Conservation (phyloP, 2,329 filamentous ascomycete species). For the Aspergillus nomiae region DNA sequence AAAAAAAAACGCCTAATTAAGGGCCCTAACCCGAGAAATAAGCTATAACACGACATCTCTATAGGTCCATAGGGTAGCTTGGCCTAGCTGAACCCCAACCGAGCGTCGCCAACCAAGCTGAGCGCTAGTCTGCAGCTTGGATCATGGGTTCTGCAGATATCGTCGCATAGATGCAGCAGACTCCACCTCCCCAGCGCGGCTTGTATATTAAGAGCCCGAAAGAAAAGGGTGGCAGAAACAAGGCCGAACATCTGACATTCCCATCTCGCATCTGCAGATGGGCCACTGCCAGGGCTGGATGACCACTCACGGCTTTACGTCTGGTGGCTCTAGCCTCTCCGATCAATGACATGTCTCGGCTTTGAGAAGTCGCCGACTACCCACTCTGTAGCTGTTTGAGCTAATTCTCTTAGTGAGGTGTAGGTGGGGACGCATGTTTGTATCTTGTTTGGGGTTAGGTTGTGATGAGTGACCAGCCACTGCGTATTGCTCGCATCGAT, state of each 20-base stretch:
- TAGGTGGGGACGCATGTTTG: not conserved
- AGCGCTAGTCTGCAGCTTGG: not conserved
- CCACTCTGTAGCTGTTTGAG: not conserved
- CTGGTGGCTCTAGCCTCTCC: not conserved
- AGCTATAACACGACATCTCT: not conserved
- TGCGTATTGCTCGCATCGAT: not conserved
- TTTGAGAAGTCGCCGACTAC: not conserved
- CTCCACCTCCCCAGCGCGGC: not conserved
- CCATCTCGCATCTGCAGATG: not conserved
- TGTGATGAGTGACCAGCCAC: not conserved
- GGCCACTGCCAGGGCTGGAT: not conserved
- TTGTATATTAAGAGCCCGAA: not conserved
- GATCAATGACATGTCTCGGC: not conserved
- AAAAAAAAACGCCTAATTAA: not conserved
- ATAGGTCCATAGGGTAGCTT: not conserved
- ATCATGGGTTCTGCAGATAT: constrained; percentile 7
- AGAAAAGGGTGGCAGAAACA: not conserved
- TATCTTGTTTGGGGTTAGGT: not conserved
- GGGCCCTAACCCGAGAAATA: not conserved
- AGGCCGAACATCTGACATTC: not conserved
- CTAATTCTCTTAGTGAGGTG: not conserved
- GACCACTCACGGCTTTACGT: too few species aligned
- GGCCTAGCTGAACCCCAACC: not conserved
- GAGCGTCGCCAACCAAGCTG: not conserved
- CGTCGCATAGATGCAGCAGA: constrained; percentile 3